These are phyloP conservation scores for Penicillium polonicum DNA, from an alignment of 2,329 filamentous ascomycete genomes.

Conservation along the genomic window DNA sequence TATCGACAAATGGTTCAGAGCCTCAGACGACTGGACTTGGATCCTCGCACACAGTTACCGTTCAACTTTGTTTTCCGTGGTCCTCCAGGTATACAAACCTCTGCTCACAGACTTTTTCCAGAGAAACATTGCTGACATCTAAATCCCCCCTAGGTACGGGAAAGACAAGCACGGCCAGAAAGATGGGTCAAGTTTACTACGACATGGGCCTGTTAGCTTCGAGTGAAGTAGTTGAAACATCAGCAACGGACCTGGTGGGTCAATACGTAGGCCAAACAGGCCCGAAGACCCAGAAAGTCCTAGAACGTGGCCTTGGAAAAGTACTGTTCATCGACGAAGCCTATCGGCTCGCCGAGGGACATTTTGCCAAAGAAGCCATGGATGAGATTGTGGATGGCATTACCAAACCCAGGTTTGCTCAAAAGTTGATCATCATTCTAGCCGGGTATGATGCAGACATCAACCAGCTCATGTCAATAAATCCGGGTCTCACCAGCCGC, in stretches of 20 bases:
- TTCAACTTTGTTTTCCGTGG: slow-evolving; percentile 71
- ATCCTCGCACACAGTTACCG: slow-evolving; percentile 59
- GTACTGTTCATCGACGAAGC: slow-evolving; percentile 73
- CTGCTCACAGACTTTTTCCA: background rate
- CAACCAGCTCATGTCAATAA: slow-evolving; percentile 60
- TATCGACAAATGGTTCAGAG: slow-evolving; percentile 55
- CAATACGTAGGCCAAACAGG: slow-evolving; percentile 69
- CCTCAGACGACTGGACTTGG: slow-evolving; percentile 53
- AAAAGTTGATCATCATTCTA: slow-evolving; percentile 65
- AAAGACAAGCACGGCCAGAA: slow-evolving; percentile 70
- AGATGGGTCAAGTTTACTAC: slow-evolving; percentile 73
- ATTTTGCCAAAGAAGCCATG: slow-evolving; percentile 58
- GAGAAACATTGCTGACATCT: background rate
- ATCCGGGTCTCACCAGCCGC: slow-evolving; percentile 62
- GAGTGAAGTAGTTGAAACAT: slow-evolving; percentile 63
- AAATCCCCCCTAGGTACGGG: slow-evolving; percentile 55
- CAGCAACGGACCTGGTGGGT: slow-evolving; percentile 67
- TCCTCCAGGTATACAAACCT: slow-evolving; percentile 53
- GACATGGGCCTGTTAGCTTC: slow-evolving; percentile 67
- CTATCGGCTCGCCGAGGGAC: slow-evolving; percentile 60
- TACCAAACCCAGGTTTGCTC: slow-evolving; percentile 57
- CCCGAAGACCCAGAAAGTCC: slow-evolving; percentile 60
- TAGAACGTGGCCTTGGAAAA: slow-evolving; percentile 63
- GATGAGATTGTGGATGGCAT: slow-evolving; percentile 54
- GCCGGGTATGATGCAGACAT: slow-evolving; percentile 69